A percentile compares a stretch with the other conserved stretches of the same genome.
Evolutionary conservation across 176 grass and related monocot genomes (phyloP).

Genomic region (Musa schizocarpa): DNA sequence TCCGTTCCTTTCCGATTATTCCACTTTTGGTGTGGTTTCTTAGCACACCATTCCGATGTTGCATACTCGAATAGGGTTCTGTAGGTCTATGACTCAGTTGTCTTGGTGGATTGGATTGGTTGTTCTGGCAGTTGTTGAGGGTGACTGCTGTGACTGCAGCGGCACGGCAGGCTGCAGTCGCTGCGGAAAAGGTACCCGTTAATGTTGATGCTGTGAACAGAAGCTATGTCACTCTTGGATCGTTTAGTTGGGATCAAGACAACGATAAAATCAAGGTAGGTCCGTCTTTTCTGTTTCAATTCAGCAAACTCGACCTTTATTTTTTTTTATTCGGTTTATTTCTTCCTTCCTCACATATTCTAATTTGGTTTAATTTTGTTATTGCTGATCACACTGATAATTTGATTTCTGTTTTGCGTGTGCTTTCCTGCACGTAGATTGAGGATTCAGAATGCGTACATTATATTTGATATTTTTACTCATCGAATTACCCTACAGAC

Average conservation of each 20-base stretch:
- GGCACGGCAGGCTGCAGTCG: conserved; percentile 9
- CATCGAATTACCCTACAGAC: no score
- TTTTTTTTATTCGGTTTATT: neutral
- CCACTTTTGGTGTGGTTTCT: no score
- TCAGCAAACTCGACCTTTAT: neutral
- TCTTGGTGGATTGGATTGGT: neutral
- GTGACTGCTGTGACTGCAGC: conserved; percentile 11
- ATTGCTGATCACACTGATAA: neutral
- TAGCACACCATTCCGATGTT: no score
- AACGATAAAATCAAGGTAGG: conserved; percentile 71
- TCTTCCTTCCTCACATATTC: neutral
- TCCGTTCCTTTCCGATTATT: neutral
- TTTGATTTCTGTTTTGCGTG: neutral
- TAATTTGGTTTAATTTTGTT: conserved; percentile 19
- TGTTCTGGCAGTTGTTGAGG: conserved; percentile 22
- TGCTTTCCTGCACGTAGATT: no score
- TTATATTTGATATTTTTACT: no score
- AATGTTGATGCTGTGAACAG: neutral
- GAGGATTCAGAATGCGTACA: no score
- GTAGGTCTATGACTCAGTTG: no score
- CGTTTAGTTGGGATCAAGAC: conserved; percentile 96
- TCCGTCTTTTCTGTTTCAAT: neutral
- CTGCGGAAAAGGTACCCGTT: conserved; percentile 13
- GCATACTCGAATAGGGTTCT: no score
- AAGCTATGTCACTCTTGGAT: conserved; percentile 56